phyloP scores from a whole-genome alignment of 2,329 filamentous ascomycete genomes.

The Pseudogymnoascus sp. region DNA sequence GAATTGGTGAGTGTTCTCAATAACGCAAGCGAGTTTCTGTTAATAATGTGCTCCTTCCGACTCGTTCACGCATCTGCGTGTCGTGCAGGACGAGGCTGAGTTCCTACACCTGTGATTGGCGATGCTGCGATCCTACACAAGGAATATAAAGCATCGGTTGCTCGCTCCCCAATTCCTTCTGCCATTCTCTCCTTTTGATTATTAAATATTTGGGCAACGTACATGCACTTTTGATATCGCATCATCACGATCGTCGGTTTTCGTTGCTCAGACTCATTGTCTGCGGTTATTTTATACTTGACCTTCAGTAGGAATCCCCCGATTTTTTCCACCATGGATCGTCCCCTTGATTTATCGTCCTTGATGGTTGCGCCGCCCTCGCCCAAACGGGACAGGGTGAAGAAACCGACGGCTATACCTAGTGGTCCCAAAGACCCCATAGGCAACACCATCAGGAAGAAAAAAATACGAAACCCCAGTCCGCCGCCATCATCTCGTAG shows the following conservation, averaged over 20 bases:
- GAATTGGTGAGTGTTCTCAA: neutral
- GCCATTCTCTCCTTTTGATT: neutral
- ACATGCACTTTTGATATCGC: neutral
- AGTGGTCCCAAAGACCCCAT: too few relatives aligned
- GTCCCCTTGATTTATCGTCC: neutral
- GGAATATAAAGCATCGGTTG: neutral
- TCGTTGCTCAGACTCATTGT: neutral
- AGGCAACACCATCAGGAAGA: too few relatives aligned
- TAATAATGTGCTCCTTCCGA: neutral
- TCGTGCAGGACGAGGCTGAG: neutral
- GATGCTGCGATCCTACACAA: neutral
- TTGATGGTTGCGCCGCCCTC: neutral
- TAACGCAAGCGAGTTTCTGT: neutral
- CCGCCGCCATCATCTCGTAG: neutral
- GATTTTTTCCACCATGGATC: too few relatives aligned
- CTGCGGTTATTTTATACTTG: too few relatives aligned
- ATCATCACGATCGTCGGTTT: neutral
- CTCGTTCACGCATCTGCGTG: neutral
- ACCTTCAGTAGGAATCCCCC: too few relatives aligned
- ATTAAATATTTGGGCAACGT: too few relatives aligned
- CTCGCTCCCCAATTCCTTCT: neutral
- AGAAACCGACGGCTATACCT: neutral
- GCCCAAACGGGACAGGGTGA: neutral
- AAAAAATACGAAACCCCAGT: too few relatives aligned
- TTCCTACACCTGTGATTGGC: neutral